These are phyloP conservation scores for Xylaria arbuscula DNA, from an alignment of 2,329 filamentous ascomycete species.

Conservation along the genomic window DNA sequence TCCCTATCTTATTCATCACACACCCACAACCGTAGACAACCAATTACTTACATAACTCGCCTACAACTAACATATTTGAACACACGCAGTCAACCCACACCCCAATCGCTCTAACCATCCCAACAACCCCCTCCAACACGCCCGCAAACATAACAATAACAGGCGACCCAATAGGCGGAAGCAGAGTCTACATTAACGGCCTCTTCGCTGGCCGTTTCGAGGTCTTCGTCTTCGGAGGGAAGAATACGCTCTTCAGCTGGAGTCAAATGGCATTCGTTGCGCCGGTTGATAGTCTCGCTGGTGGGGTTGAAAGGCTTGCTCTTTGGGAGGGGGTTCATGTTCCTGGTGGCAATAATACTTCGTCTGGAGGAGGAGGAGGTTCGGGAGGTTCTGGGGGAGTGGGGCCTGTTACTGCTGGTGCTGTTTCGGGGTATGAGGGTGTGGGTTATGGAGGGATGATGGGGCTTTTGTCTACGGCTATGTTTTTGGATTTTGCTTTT, in stretches of 20 bases:
- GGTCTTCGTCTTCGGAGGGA: constrained; percentile 64
- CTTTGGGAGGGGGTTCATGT: constrained; percentile 26
- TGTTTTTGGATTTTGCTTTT: no score
- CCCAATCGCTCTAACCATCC: constrained; percentile 51
- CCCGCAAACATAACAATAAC: constrained; percentile 55
- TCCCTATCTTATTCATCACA: no score
- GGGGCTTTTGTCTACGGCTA: no score
- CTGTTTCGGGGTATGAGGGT: no score
- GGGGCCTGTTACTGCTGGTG: no score
- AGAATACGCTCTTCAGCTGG: constrained; percentile 64
- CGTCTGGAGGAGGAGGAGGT: neutral
- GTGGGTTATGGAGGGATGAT: no score
- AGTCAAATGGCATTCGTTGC: constrained; percentile 68
- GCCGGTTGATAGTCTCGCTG: constrained; percentile 52
- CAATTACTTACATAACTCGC: constrained; percentile 10
- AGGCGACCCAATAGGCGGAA: constrained; percentile 59
- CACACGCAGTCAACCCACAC: constrained; percentile 55
- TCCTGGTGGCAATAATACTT: neutral
- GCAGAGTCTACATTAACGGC: constrained; percentile 58
- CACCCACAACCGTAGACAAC: neutral
- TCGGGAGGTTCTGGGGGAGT: no score
- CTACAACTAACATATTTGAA: no score
- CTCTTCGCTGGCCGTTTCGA: constrained; percentile 63
- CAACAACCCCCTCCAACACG: constrained; percentile 48
- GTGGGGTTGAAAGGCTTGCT: constrained; percentile 32